Percentiles rank a stretch among this genome's conserved stretches.
Evolutionary conservation across 257 asterid species (phyloP).

Genomic region (Lycium barbarum): DNA sequence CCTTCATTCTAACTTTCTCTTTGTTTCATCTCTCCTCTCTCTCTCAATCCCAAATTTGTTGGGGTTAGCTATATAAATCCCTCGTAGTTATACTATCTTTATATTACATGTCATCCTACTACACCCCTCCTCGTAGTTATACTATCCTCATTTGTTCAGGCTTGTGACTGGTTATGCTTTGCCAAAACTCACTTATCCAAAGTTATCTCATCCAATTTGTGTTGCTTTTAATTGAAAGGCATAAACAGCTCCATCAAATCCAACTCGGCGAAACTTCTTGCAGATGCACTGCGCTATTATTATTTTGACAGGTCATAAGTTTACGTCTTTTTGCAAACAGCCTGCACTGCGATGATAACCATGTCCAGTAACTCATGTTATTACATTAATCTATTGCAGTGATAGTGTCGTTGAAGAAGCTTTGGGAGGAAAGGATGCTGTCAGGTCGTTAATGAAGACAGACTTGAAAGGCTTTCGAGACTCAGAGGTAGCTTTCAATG

Average conservation of each 20-base stretch:
- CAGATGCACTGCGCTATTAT: constrained; percentile 79
- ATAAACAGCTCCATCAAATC: constrained; percentile 74
- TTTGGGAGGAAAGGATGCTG: constrained; percentile 75
- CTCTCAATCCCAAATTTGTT: neutral
- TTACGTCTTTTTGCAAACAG: neutral
- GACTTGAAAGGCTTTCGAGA: constrained; percentile 77
- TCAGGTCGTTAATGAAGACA: constrained; percentile 51
- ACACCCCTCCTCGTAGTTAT: neutral
- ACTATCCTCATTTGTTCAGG: neutral
- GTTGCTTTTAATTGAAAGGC: constrained; percentile 49
- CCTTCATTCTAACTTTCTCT: neutral
- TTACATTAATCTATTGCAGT: constrained; percentile 45
- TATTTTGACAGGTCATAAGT: constrained; percentile 75
- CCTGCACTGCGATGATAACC: neutral
- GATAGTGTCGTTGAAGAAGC: constrained; percentile 87
- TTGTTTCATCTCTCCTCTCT: constrained; percentile 18
- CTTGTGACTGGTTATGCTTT: neutral
- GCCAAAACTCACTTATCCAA: neutral
- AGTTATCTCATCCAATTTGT: neutral
- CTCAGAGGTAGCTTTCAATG: constrained; percentile 63
- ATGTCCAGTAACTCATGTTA: neutral
- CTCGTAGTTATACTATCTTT: neutral
- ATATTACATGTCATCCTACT: neutral
- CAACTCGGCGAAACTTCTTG: constrained; percentile 72
- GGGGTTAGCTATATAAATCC: neutral